Conservation (phyloP, 2,329 filamentous ascomycete genomes). For the Colletotrichum somersetense region DNA sequence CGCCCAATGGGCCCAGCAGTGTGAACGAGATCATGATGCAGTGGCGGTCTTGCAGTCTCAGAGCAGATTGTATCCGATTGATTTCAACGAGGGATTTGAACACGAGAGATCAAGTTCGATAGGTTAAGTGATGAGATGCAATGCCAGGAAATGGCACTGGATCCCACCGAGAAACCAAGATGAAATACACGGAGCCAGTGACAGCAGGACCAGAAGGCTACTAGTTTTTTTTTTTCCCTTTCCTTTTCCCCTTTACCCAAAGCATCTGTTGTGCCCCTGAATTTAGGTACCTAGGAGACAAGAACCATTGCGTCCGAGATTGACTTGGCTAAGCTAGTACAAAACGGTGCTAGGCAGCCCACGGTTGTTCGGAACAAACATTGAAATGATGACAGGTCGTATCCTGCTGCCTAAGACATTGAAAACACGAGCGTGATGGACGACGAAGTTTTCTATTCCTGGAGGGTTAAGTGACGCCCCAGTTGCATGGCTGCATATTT, state of each 20-base stretch:
- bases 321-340: not conserved
- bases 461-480: not conserved
- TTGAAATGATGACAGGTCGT: not conserved
- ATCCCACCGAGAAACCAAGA: not conserved
- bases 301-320: constrained; percentile 4
- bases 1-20: not conserved
- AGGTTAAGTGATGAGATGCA: not conserved
- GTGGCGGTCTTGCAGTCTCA: not conserved
- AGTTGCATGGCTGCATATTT: no score
- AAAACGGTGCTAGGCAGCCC: not conserved
- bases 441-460: not conserved
- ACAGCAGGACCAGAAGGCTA: not conserved
- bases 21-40: not conserved
- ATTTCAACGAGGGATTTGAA: not conserved
- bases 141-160: not conserved
- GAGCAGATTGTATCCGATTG: not conserved
- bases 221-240: not conserved
- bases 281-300: not conserved
- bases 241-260: not conserved
- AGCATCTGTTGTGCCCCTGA: not conserved
- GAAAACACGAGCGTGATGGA: not conserved
- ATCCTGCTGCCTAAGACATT: not conserved
- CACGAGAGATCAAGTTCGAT: no score
- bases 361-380: not conserved
- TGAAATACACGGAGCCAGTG: not conserved